phyloP scores from a whole-genome alignment of 495 filamentous ascomycete species.

The Aspergillus sclerotiicarbonarius region DNA sequence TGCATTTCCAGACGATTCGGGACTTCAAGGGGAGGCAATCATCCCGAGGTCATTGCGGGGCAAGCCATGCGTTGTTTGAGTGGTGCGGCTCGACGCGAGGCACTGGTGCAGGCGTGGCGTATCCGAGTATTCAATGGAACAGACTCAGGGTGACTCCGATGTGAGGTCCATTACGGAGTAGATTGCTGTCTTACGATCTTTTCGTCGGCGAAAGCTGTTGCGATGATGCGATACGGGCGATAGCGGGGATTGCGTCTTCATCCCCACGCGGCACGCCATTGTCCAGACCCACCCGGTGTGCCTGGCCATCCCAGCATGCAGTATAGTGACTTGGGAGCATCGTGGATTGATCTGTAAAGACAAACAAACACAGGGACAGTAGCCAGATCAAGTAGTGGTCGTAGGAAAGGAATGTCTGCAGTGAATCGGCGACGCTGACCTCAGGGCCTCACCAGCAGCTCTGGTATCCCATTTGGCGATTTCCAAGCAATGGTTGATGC shows the following conservation, averaged over 20 bases:
- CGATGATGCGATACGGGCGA: background rate
- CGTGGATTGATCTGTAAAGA: too few species aligned
- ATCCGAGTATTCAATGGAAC: background rate
- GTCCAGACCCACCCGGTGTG: conserved; percentile 8
- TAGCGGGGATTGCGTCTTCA: conserved; percentile 14
- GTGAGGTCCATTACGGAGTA: background rate
- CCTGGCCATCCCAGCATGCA: background rate
- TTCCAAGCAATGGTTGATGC: too few species aligned
- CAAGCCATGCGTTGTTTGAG: conserved; percentile 1
- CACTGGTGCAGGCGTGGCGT: background rate
- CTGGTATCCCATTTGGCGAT: too few species aligned
- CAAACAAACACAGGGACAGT: background rate
- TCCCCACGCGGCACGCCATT: conserved; percentile 18
- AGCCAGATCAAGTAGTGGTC: too few species aligned
- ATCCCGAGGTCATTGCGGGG: conserved; percentile 1
- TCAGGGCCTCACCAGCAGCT: too few species aligned
- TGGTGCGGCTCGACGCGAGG: background rate
- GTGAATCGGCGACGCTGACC: too few species aligned
- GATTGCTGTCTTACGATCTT: background rate
- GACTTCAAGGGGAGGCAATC: background rate
- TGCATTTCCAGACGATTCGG: background rate
- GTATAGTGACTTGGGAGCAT: too few species aligned
- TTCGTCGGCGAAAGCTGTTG: background rate
- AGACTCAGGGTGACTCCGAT: background rate
- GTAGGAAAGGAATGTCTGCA: too few species aligned